These are phyloP conservation scores for Boletus subparvulus DNA, from an alignment of 768 basidiomycete species.

Conservation along the genomic window DNA sequence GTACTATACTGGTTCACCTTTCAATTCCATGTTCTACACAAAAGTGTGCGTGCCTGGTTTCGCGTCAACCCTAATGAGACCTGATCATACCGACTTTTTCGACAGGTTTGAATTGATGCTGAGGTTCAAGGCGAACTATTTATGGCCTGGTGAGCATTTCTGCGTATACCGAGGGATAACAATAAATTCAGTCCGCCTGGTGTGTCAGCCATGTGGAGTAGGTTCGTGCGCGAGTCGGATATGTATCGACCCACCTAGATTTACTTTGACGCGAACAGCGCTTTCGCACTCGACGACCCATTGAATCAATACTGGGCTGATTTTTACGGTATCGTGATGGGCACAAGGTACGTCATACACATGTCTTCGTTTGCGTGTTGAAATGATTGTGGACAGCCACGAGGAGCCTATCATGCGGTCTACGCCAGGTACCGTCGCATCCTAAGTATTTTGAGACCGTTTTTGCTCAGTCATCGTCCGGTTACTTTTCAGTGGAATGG, in stretches of 20 bases:
- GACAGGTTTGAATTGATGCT: background rate
- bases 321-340: slow-evolving; percentile 56
- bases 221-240: background rate
- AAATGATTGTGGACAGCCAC: slow-evolving; percentile 39
- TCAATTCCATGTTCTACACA: background rate
- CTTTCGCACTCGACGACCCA: slow-evolving; percentile 57
- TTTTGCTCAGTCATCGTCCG: background rate
- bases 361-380: background rate
- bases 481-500: slow-evolving; percentile 47
- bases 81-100: background rate
- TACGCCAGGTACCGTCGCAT: background rate
- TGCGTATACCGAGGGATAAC: slow-evolving; percentile 3
- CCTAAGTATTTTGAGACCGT: background rate
- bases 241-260: background rate
- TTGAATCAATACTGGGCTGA: slow-evolving; percentile 62
- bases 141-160: slow-evolving; percentile 9
- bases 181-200: background rate
- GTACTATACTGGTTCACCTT: background rate
- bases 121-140: background rate
- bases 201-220: slow-evolving; percentile 21
- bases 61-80: too few relatives aligned
- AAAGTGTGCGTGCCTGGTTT: background rate
- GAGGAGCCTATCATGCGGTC: slow-evolving; percentile 75
- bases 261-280: slow-evolving; percentile 10
- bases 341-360: slow-evolving; percentile 46